Evolutionary conservation across 1,284 basidiomycete species (phyloP).

Genomic region (Ganoderma boninense): DNA sequence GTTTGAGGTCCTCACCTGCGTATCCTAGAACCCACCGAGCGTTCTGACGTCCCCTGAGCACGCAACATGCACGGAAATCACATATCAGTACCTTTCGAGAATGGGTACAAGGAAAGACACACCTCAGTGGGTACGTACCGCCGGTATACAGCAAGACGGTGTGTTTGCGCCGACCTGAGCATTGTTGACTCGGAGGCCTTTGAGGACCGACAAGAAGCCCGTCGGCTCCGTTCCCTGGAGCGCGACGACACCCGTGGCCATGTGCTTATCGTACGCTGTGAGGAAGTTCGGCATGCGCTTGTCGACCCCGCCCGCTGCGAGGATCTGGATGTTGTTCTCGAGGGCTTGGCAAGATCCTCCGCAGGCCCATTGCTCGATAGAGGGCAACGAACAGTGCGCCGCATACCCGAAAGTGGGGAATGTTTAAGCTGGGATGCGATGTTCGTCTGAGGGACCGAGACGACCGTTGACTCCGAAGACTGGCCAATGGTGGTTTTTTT

Average conservation of each 20-base stretch:
- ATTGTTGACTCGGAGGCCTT: slow-evolving; percentile 52
- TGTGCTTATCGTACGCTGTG: slow-evolving; percentile 49
- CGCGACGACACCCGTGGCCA: slow-evolving; percentile 51
- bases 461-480: slow-evolving; percentile 22
- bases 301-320: slow-evolving; percentile 68
- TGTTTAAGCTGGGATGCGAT: slow-evolving; percentile 43
- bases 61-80: not conserved
- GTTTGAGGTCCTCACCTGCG: slow-evolving; percentile 53
- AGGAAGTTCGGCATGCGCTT: slow-evolving; percentile 38
- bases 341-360: slow-evolving; percentile 52
- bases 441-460: slow-evolving; percentile 33
- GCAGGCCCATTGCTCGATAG: slow-evolving; percentile 47
- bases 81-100: not conserved
- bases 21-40: slow-evolving; percentile 55
- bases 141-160: slow-evolving; percentile 46
- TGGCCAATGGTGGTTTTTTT: slow-evolving; percentile 26
- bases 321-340: slow-evolving; percentile 54
- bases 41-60: slow-evolving; percentile 44
- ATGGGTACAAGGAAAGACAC: not conserved
- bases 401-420: slow-evolving; percentile 51
- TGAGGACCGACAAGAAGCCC: slow-evolving; percentile 52
- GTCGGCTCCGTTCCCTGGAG: slow-evolving; percentile 55
- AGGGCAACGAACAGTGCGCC: slow-evolving; percentile 48
- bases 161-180: slow-evolving; percentile 44
- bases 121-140: slow-evolving; percentile 24